Percentiles rank a stretch among this genome's conserved stretches.
Evolutionary conservation across 2,329 filamentous ascomycete species (phyloP).

Genomic region (Herpomyces periplanetae): DNA sequence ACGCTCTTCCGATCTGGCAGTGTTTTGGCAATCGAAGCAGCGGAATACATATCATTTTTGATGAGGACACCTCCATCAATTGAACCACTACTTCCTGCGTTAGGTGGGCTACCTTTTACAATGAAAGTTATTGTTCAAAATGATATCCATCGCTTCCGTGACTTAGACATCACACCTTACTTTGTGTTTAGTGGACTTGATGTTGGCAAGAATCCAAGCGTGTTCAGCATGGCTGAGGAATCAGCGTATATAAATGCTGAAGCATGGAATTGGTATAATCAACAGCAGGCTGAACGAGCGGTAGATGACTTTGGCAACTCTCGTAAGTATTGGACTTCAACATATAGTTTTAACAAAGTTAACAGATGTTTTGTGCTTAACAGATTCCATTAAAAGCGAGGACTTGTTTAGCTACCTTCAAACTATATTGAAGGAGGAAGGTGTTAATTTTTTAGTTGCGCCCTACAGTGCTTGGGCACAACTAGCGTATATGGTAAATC

Average conservation of each 20-base stretch:
- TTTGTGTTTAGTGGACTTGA: conserved; percentile 79
- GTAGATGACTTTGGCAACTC: conserved; percentile 56
- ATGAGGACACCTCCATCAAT: conserved; percentile 26
- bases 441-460: conserved; percentile 36
- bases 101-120: conserved; percentile 51
- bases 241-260: conserved; percentile 26
- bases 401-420: conserved; percentile 40
- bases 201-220: conserved; percentile 24
- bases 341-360: conserved; percentile 3
- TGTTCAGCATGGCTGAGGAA: conserved; percentile 16
- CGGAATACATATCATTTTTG: conserved; percentile 45
- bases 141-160: conserved; percentile 31
- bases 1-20: too few species aligned
- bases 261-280: conserved; percentile 60
- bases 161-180: conserved; percentile 27
- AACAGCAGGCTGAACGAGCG: conserved; percentile 34
- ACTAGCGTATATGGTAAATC: conserved; percentile 38
- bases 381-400: conserved; percentile 28
- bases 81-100: conserved; percentile 56
- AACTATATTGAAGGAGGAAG: conserved; percentile 23
- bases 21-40: conserved; percentile 50
- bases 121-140: conserved; percentile 32
- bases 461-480: conserved; percentile 60
- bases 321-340: conserved; percentile 12
- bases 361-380: conserved; percentile 2